These are phyloP conservation scores for Lablab purpureus DNA, from an alignment of 306 rosid genomes.

Conservation along the genomic window DNA sequence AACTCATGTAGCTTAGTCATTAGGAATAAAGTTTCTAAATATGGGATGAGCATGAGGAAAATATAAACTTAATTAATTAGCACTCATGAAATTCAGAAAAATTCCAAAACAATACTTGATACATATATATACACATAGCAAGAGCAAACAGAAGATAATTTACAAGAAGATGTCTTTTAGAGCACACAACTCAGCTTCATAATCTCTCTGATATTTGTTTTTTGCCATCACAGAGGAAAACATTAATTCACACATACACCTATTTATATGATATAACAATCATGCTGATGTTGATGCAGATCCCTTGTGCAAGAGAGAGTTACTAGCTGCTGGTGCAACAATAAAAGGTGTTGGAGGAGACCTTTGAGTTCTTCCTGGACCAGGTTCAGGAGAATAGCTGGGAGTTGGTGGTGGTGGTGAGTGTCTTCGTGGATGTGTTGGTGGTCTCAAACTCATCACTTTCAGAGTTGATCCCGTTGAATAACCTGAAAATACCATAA, in stretches of 20 bases:
- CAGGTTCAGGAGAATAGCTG: not conserved
- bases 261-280: not conserved
- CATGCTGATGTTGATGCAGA: not conserved
- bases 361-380: not conserved
- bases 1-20: no score
- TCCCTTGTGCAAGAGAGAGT: not conserved
- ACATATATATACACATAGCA: no score
- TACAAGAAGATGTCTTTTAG: not conserved
- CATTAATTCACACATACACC: not conserved
- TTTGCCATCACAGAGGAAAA: no score
- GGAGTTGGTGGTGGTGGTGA: slow-evolving; percentile 17
- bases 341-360: not conserved
- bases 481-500: not conserved
- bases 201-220: no score
- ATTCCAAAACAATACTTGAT: no score
- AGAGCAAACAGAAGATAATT: no score
- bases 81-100: no score
- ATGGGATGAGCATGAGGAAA: no score
- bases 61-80: no score
- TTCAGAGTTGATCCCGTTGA: not conserved
- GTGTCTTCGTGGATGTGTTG: not conserved
- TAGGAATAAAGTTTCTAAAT: no score
- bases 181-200: not conserved
- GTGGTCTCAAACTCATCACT: not conserved
- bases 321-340: not conserved